Evolutionary conservation across 2,329 filamentous ascomycete species (phyloP).

Genomic region (Plectosphaerella cucumerina): DNA sequence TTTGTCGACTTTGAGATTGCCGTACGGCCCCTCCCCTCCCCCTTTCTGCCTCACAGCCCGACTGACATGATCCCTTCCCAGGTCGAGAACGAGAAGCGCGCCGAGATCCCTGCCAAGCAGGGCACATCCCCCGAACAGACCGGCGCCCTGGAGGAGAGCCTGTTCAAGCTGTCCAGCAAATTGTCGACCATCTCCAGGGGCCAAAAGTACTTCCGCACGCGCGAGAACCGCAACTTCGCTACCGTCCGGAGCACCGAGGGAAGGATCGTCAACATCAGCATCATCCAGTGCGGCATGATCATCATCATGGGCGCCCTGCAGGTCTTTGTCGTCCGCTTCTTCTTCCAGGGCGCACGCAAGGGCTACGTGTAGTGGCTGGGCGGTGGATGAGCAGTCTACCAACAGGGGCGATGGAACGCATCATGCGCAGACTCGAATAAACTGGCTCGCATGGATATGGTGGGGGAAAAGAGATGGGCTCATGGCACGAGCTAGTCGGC

Average conservation of each 20-base stretch:
- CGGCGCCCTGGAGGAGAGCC: conserved; percentile 81
- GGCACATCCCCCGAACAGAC: conserved; percentile 88
- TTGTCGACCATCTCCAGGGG: conserved; percentile 92
- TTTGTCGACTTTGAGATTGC: conserved; percentile 97
- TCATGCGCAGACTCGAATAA: no score
- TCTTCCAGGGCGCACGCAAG: conserved; percentile 84
- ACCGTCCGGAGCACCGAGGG: conserved; percentile 94
- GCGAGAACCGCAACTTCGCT: conserved; percentile 98
- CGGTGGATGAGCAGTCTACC: no score
- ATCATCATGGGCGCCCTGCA: conserved; percentile 93
- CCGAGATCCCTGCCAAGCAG: conserved; percentile 81
- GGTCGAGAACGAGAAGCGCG: conserved; percentile 87
- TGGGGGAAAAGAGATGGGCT: no score
- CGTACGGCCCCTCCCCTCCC: conserved; percentile 45
- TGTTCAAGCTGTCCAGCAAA: conserved; percentile 91
- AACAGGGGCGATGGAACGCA: no score
- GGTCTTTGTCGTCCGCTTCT: conserved; percentile 96
- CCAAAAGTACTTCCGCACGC: conserved; percentile 98
- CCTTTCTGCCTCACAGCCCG: background rate
- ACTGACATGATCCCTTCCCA: conserved; percentile 30
- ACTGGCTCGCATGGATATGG: no score
- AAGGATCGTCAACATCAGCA: conserved; percentile 94
- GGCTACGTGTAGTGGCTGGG: conserved; percentile 60
- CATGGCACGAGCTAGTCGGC: no score
- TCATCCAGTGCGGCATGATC: conserved; percentile 90